Conservation (phyloP, 192 early-diverging fungal species). For the Helicostylum pulchrum region DNA sequence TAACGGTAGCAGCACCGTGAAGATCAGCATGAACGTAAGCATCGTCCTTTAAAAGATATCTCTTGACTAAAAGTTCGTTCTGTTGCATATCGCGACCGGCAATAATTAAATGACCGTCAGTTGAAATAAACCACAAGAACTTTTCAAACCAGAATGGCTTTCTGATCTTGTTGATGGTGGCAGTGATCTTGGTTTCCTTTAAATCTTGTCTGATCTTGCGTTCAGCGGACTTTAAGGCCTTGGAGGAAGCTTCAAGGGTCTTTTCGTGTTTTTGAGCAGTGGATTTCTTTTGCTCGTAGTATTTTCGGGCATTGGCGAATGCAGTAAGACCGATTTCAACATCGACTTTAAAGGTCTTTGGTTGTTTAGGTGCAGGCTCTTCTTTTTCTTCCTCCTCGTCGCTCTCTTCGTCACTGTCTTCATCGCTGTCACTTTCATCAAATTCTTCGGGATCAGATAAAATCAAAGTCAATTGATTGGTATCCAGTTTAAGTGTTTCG, state of each 20-base stretch:
- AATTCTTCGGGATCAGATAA: conserved; percentile 63
- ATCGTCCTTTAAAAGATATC: conserved; percentile 66
- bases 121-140: conserved; percentile 93
- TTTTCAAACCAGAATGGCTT: conserved; percentile 98
- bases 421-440: conserved; percentile 37
- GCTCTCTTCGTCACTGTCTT: conserved; percentile 28
- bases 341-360: conserved; percentile 56
- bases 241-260: conserved; percentile 77
- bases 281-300: conserved; percentile 82
- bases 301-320: conserved; percentile 84
- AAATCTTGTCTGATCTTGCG: conserved; percentile 83
- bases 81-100: conserved; percentile 91
- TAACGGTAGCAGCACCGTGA: conserved; percentile 85
- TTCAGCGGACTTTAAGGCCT: conserved; percentile 89
- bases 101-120: conserved; percentile 90
- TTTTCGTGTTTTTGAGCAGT: conserved; percentile 89
- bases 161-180: conserved; percentile 79
- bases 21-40: conserved; percentile 92
- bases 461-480: conserved; percentile 73
- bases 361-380: conserved; percentile 39
- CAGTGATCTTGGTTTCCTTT: conserved; percentile 69
- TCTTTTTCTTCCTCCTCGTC: conserved; percentile 41
- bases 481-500: conserved; percentile 66
- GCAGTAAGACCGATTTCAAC: conserved; percentile 87
- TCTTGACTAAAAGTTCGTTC: conserved; percentile 87